Base-by-base conservation (phyloP, 1,139 yeast genomes). In the Blastobotrys proliferans region DNA sequence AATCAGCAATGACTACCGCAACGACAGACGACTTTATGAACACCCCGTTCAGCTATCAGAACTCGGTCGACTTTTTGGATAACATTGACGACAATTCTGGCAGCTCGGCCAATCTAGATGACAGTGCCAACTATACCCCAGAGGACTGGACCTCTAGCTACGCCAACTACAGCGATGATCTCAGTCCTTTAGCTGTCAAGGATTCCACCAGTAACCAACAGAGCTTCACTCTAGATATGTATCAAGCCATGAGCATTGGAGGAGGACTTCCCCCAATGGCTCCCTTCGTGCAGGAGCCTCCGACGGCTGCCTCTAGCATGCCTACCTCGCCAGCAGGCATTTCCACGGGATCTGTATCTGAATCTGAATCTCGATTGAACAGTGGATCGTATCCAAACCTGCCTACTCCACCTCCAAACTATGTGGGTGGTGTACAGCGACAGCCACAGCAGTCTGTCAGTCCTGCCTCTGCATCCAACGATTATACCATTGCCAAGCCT, bases 331-430 rank as follows among this genome's bases (percentile, higher is more conserved):
- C 40, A 25, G 35, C 35, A 6, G 40, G 20, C 10, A 20, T 27
- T 3, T 37, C 40, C 10, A 24, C 16, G 14, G n/a, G 14, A 14
- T 37, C 35, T n/a, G n/a, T n/a, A n/a, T n/a, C n/a, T n/a, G n/a
- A n/a, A n/a, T n/a, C n/a, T n/a, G n/a, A n/a, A n/a, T n/a, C n/a
- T n/a, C n/a, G n/a, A n/a, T n/a, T n/a, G n/a, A n/a, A n/a, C n/a
- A n/a, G 13, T 11, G n/a, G n/a, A 6, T 26, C 29, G 29, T 38
- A 31, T 21, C 41, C 41, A 3, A 30, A 41, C 19, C 21, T 41
- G 32, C 44, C 44, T 5, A 41, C 44, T 3, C 44, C 44, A 9
- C 42, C 42, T 16, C 40, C 40, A 8, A 35, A 21, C 20, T 41
- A 35, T 22, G 37, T 38, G 13, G 26, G 22, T 24, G 29, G 25